These are phyloP conservation scores for Dimargaris verticillata DNA, from an alignment of 192 early-diverging fungal species.

Conservation along the genomic window DNA sequence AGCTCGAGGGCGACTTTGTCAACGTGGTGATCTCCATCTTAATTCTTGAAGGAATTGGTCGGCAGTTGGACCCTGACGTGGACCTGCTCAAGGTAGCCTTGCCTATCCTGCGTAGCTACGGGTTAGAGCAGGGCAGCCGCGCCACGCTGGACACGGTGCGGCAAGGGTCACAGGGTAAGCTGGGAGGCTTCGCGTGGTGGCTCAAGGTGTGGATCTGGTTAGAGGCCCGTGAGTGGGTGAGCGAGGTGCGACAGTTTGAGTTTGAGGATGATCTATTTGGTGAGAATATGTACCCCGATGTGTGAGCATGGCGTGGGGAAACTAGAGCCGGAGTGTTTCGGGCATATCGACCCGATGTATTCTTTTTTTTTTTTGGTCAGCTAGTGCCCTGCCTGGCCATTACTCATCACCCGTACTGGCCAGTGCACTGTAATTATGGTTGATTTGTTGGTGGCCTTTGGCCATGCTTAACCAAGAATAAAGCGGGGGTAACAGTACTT, in stretches of 20 bases:
- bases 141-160: conserved; percentile 27
- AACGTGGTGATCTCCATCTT: conserved; percentile 84
- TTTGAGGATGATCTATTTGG: conserved; percentile 1
- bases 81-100: conserved; percentile 74
- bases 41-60: conserved; percentile 87
- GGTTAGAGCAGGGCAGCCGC: conserved; percentile 29
- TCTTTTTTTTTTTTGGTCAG: background rate
- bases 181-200: conserved; percentile 22
- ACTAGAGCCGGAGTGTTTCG: too few relatives aligned
- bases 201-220: conserved; percentile 45
- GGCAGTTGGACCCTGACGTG: conserved; percentile 73
- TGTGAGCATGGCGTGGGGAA: too few relatives aligned
- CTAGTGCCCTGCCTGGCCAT: background rate
- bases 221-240: conserved; percentile 36
- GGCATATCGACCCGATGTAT: too few relatives aligned
- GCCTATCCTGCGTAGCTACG: conserved; percentile 48
- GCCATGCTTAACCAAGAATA: too few relatives aligned
- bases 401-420: too few relatives aligned
- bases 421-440: too few relatives aligned
- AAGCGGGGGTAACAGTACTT: too few relatives aligned
- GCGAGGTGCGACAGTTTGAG: conserved; percentile 1
- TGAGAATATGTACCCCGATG: conserved; percentile 7
- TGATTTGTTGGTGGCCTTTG: too few relatives aligned
- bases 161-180: conserved; percentile 19
- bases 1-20: conserved; percentile 87